These are phyloP conservation scores for Podospora pseudoanserina DNA, from an alignment of 495 filamentous ascomycete species.

Conservation along the genomic window DNA sequence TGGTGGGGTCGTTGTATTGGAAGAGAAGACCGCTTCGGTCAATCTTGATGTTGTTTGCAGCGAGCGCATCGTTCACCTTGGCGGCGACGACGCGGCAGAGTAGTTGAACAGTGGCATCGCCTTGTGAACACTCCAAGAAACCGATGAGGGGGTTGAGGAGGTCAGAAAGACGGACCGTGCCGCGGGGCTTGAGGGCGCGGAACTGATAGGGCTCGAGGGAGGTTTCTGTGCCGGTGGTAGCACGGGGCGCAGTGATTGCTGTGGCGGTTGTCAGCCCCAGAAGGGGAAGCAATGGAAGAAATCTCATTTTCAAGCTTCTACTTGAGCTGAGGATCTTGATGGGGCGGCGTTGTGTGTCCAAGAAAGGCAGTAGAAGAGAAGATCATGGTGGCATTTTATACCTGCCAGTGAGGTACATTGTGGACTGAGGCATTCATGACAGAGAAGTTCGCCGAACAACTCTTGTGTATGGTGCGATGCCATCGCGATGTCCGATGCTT, in stretches of 20 bases:
- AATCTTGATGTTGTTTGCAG: conserved; percentile 13
- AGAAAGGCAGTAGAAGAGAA: neutral
- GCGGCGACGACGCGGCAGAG: conserved; percentile 15
- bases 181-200: conserved; percentile 5
- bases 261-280: conserved; percentile 2
- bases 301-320: neutral
- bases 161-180: conserved; percentile 10
- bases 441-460: neutral
- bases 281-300: conserved; percentile 2
- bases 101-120: conserved; percentile 6
- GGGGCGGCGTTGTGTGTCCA: neutral
- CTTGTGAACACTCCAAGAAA: conserved; percentile 18
- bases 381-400: neutral
- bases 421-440: neutral
- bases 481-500: neutral
- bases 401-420: neutral
- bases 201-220: neutral
- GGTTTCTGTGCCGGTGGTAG: neutral
- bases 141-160: conserved; percentile 17
- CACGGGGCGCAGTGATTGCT: neutral
- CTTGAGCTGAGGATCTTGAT: neutral
- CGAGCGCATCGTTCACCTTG: conserved; percentile 10
- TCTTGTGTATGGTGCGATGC: neutral
- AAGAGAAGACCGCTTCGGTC: conserved; percentile 17
- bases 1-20: conserved; percentile 20